These are phyloP conservation scores for Lanmaoa rubissima DNA, from an alignment of 768 basidiomycete genomes.

Conservation along the genomic window DNA sequence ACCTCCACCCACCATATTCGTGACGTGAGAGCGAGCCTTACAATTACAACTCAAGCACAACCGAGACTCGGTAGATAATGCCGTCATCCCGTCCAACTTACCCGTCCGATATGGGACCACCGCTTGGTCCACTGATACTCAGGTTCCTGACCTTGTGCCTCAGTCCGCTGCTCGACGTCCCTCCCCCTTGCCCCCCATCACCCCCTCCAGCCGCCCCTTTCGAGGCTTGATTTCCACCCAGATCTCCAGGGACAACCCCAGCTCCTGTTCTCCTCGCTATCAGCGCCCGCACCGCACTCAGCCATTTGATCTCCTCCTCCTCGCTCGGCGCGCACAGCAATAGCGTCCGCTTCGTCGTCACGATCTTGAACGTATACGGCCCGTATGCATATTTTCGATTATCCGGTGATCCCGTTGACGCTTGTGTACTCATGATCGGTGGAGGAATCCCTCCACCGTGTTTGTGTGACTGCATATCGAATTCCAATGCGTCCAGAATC, in stretches of 20 bases:
- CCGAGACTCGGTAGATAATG: conserved; percentile 8
- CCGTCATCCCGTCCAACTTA: conserved; percentile 18
- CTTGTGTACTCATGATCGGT: conserved; percentile 30
- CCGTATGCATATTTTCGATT: conserved; percentile 46
- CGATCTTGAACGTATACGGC: conserved; percentile 86
- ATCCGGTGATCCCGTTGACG: conserved; percentile 34
- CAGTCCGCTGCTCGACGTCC: conserved; percentile 36
- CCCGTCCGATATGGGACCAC: conserved; percentile 25
- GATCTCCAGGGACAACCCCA: conserved; percentile 49
- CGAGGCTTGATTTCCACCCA: conserved; percentile 21
- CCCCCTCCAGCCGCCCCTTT: conserved; percentile 11
- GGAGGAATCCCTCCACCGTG: conserved; percentile 39
- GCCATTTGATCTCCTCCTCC: conserved; percentile 98
- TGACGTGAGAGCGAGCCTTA: conserved; percentile 25
- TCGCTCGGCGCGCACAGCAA: conserved; percentile 92
- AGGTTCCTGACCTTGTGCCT: conserved; percentile 48
- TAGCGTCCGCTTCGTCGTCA: conserved; percentile 89
- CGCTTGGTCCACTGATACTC: conserved; percentile 40
- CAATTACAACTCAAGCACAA: conserved; percentile 14
- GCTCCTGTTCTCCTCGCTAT: conserved; percentile 68
- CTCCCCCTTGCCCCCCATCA: conserved; percentile 23
- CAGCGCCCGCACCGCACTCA: conserved; percentile 90
- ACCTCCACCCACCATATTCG: neutral
- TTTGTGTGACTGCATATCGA: conserved; percentile 59
- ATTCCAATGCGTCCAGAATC: conserved; percentile 92